phyloP scores from a whole-genome alignment of 257 asterid genomes.

The Plantago elongata region DNA sequence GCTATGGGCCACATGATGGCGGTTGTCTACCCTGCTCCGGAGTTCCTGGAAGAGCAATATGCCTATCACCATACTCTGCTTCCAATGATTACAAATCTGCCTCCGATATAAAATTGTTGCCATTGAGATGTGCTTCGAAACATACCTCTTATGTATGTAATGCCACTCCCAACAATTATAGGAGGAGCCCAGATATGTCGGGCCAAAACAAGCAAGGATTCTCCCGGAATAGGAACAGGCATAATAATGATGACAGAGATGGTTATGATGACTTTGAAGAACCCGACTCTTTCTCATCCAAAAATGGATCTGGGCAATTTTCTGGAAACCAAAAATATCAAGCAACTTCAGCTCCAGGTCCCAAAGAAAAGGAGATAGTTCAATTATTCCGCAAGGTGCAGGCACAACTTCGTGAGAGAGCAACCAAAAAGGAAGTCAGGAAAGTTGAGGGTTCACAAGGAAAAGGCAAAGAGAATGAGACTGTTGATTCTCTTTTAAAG shows the following conservation, averaged over 20 bases:
- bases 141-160: slow-evolving; percentile 39
- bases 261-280: slow-evolving; percentile 57
- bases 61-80: slow-evolving; percentile 36
- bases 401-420: slow-evolving; percentile 81
- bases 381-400: slow-evolving; percentile 92
- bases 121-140: slow-evolving; percentile 38
- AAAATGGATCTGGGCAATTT: slow-evolving; percentile 61
- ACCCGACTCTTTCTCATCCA: slow-evolving; percentile 57
- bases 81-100: slow-evolving; percentile 31
- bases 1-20: slow-evolving; percentile 57
- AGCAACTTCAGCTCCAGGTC: slow-evolving; percentile 73
- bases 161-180: slow-evolving; percentile 58
- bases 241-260: slow-evolving; percentile 52
- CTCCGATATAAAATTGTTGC: slow-evolving; percentile 34
- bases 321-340: slow-evolving; percentile 52
- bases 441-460: slow-evolving; percentile 53
- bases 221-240: slow-evolving; percentile 63
- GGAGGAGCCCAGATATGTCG: slow-evolving; percentile 67
- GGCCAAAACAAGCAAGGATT: slow-evolving; percentile 64
- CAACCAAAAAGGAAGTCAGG: slow-evolving; percentile 68
- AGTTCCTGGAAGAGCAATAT: slow-evolving; percentile 50
- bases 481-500: slow-evolving; percentile 94
- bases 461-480: slow-evolving; percentile 73
- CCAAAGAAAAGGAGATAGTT: slow-evolving; percentile 86
- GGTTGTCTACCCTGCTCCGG: slow-evolving; percentile 52